Conservation (phyloP, 169 alveolate species). For the Plasmodium falciparum region DNA sequence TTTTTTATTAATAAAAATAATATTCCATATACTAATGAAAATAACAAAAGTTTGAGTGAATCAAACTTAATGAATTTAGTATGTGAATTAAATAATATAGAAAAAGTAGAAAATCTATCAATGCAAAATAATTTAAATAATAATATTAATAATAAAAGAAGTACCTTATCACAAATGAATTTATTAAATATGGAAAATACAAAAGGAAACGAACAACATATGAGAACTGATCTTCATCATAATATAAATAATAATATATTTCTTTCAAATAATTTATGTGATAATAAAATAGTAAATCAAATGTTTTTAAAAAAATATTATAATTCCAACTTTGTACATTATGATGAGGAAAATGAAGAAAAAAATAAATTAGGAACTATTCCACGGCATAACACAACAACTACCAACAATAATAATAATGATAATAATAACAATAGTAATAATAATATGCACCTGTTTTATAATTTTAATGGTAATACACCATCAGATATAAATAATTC, state of each 20-base stretch:
- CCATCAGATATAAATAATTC: neutral
- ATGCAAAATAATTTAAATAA: neutral
- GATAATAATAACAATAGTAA: no score
- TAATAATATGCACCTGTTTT: no score
- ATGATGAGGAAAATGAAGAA: conserved; percentile 37
- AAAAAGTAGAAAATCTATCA: neutral
- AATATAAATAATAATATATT: neutral
- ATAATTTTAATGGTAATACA: no score
- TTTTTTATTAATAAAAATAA: conserved; percentile 16
- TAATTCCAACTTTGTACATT: conserved; percentile 2
- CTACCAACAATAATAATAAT: no score
- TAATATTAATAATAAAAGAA: conserved; percentile 7
- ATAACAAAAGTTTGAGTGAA: conserved; percentile 32
- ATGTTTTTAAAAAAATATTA: conserved; percentile 28
- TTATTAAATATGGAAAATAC: conserved; percentile 5
- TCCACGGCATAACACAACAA: no score
- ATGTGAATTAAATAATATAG: conserved; percentile 16
- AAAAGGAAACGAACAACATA: neutral
- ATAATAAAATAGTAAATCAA: conserved; percentile 16
- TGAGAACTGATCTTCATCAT: neutral
- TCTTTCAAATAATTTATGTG: conserved; percentile 19
- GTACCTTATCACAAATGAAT: neutral
- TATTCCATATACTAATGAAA: neutral
- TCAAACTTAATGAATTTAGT: conserved; percentile 30
- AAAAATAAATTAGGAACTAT: neutral